phyloP scores from a whole-genome alignment of 2,329 filamentous ascomycete species.

The Allantophomopsis lycopodina region DNA sequence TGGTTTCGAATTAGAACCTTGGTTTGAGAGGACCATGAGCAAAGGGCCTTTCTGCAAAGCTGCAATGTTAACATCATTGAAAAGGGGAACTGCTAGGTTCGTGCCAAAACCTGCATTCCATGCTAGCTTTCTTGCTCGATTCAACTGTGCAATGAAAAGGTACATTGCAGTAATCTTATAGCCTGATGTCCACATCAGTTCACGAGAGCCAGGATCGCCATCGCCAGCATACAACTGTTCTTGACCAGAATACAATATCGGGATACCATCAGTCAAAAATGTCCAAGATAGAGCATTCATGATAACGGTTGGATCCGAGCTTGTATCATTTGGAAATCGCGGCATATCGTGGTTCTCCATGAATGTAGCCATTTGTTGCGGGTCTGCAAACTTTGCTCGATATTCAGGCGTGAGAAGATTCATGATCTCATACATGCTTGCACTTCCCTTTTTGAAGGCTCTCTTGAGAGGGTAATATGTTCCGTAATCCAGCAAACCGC shows the following conservation, averaged over 20 bases:
- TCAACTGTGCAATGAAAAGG: slow-evolving; percentile 5
- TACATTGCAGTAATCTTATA: slow-evolving; percentile 5
- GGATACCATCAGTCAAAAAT: slow-evolving; percentile 31
- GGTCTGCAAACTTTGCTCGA: slow-evolving; percentile 24
- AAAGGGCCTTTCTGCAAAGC: slow-evolving; percentile 6
- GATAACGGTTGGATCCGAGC: neutral
- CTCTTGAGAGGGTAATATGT: slow-evolving; percentile 18
- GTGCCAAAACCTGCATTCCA: slow-evolving; percentile 6
- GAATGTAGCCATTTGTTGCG: slow-evolving; percentile 22
- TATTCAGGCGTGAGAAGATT: slow-evolving; percentile 18
- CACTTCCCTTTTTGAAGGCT: slow-evolving; percentile 2
- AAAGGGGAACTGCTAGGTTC: slow-evolving; percentile 3
- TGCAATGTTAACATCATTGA: slow-evolving; percentile 2
- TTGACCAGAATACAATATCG: slow-evolving; percentile 12
- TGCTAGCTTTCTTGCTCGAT: slow-evolving; percentile 4
- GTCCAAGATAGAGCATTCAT: slow-evolving; percentile 25
- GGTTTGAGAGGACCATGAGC: slow-evolving; percentile 6
- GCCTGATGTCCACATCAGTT: slow-evolving; percentile 1
- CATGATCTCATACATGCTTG: slow-evolving; percentile 15
- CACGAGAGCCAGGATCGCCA: slow-evolving; percentile 1
- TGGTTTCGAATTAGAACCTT: slow-evolving; percentile 2
- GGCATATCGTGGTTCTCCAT: slow-evolving; percentile 25
- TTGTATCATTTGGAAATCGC: slow-evolving; percentile 18
- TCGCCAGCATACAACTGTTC: slow-evolving; percentile 1
- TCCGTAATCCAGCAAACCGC: slow-evolving; percentile 44